Percentiles rank a stretch among this genome's conserved stretches.
phyloP scores from a whole-genome alignment of 805 yeast species.

The Ogataea siamensis region DNA sequence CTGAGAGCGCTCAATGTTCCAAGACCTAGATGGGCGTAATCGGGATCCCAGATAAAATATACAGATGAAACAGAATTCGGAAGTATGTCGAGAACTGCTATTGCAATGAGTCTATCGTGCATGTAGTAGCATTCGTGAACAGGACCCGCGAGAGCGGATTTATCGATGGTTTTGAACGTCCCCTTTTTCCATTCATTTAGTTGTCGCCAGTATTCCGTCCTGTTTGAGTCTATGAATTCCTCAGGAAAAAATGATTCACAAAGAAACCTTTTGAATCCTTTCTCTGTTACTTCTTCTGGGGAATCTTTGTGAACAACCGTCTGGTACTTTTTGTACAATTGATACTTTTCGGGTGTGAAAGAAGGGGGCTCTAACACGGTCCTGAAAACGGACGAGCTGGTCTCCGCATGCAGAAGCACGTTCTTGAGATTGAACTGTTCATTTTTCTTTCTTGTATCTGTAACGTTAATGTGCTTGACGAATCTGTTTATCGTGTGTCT shows the following conservation, averaged over 20 bases:
- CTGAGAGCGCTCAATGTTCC: conserved; percentile 77
- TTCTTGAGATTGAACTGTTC: conserved; percentile 19
- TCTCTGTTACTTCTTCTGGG: conserved; percentile 41
- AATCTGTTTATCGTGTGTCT: conserved; percentile 65
- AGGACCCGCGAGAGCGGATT: conserved; percentile 46
- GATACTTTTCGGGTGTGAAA: conserved; percentile 57
- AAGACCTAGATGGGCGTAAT: conserved; percentile 60
- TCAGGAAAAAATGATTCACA: conserved; percentile 63
- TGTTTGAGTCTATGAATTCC: conserved; percentile 26
- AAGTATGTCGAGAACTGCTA: conserved; percentile 73
- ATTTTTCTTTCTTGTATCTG: conserved; percentile 4
- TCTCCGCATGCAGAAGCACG: conserved; percentile 18
- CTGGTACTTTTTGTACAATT: conserved; percentile 68
- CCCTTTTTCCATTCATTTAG: conserved; percentile 41
- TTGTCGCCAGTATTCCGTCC: conserved; percentile 38
- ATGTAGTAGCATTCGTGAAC: conserved; percentile 77
- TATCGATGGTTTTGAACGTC: not conserved
- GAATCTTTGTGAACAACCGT: conserved; percentile 63
- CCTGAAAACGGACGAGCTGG: conserved; percentile 18
- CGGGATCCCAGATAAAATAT: conserved; percentile 88
- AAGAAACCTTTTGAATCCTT: conserved; percentile 61
- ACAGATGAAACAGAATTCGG: conserved; percentile 80
- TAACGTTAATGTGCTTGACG: conserved; percentile 35
- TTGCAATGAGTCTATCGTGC: conserved; percentile 61
- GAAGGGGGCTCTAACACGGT: conserved; percentile 53